A percentile compares a stretch with the other conserved stretches of the same genome.
These are phyloP conservation scores for Didymella sp. DNA, from an alignment of 2,329 filamentous ascomycete genomes.

Conservation along the genomic window DNA sequence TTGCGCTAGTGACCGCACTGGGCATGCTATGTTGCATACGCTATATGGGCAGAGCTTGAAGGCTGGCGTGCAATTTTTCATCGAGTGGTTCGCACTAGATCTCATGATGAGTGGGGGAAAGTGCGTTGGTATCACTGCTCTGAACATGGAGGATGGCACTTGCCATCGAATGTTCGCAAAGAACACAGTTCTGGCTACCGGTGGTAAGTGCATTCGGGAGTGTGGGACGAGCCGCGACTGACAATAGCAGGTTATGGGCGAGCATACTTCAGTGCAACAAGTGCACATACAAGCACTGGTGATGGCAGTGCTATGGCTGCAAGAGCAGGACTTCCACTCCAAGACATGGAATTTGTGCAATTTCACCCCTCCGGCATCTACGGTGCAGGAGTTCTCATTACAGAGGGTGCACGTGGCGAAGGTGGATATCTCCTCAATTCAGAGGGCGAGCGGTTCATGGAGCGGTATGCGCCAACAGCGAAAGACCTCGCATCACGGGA, in stretches of 20 bases:
- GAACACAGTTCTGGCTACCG: conserved; percentile 59
- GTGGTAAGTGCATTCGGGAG: conserved; percentile 18
- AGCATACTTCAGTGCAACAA: conserved; percentile 59
- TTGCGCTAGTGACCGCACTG: conserved; percentile 57
- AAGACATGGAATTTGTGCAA: conserved; percentile 61
- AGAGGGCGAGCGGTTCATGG: conserved; percentile 60
- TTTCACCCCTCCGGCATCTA: conserved; percentile 61
- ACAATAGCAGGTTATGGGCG: conserved; percentile 53
- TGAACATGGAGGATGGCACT: conserved; percentile 60
- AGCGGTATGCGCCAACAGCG: conserved; percentile 59
- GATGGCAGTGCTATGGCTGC: conserved; percentile 60
- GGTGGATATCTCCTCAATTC: conserved; percentile 59
- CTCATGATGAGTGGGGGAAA: conserved; percentile 58
- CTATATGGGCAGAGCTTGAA: conserved; percentile 59
- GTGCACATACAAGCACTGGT: conserved; percentile 58
- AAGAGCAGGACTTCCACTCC: conserved; percentile 57
- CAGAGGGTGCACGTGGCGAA: conserved; percentile 59
- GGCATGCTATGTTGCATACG: conserved; percentile 60
- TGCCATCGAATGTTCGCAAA: conserved; percentile 57
- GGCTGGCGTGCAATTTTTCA: conserved; percentile 58
- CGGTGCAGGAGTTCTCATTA: conserved; percentile 58
- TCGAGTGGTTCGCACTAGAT: conserved; percentile 60
- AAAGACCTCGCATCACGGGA: conserved; percentile 59
- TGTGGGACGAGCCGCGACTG: neutral
- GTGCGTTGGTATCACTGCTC: conserved; percentile 56